A percentile compares a stretch with the other conserved stretches of the same genome.
These are phyloP conservation scores for Blastomyces silverae DNA, from an alignment of 2,329 filamentous ascomycete genomes.

Conservation along the genomic window DNA sequence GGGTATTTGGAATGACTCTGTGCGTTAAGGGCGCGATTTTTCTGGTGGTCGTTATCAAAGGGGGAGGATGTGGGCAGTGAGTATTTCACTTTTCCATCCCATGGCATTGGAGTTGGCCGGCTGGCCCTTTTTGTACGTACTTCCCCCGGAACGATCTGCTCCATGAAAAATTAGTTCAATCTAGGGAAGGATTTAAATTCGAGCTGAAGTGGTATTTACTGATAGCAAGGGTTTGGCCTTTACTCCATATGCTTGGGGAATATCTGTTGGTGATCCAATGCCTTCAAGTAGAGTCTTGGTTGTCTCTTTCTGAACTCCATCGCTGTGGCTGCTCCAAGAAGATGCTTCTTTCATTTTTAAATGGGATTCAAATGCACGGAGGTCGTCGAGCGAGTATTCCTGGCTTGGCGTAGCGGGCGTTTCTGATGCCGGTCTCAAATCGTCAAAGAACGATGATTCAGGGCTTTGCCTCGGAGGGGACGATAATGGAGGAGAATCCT, in stretches of 20 bases:
- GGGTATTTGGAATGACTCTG: slow-evolving; percentile 19
- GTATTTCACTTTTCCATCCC: slow-evolving; percentile 21
- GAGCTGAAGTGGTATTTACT: not conserved
- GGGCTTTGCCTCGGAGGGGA: not conserved
- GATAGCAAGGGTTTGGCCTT: slow-evolving; percentile 1
- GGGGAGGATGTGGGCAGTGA: not conserved
- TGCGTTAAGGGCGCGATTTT: not conserved
- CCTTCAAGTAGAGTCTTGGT: slow-evolving; percentile 17
- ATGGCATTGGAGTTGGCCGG: slow-evolving; percentile 14
- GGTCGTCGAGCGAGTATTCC: slow-evolving; percentile 5
- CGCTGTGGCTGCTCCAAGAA: not conserved
- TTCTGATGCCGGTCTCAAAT: not conserved
- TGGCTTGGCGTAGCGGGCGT: not conserved
- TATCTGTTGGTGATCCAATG: slow-evolving; percentile 17
- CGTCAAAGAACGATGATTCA: not conserved
- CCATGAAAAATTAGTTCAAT: not conserved
- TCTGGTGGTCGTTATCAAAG: not conserved
- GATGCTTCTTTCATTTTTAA: not conserved
- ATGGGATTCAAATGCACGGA: slow-evolving; percentile 9
- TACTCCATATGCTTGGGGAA: slow-evolving; percentile 9
- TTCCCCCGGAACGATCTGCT: not conserved
- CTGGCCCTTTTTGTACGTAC: not conserved
- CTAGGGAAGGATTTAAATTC: not conserved
- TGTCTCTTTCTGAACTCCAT: not conserved
- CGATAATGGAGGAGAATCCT: not conserved